Evolutionary conservation across 202 grass and related monocot genomes (phyloP).

Genomic region (Dendrocalamus latiflorus): DNA sequence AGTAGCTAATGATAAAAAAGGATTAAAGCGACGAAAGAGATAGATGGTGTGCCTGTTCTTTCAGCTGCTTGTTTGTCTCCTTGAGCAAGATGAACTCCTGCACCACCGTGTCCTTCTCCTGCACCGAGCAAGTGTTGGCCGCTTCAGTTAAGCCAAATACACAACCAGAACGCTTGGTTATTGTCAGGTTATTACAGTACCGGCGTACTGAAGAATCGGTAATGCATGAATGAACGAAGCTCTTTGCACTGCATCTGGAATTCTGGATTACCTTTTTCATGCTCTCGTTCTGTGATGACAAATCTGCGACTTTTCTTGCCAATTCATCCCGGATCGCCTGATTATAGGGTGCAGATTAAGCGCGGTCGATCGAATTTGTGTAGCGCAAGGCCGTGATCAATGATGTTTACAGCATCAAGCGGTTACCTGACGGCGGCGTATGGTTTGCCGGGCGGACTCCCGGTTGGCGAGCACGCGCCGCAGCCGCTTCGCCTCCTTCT

Average conservation of each 20-base stretch:
- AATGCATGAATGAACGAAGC: neutral
- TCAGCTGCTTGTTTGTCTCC: conserved; percentile 60
- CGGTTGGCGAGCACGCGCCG: conserved; percentile 77
- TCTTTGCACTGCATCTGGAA: neutral
- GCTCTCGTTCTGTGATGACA: conserved; percentile 66
- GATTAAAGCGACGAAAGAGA: conserved; percentile 11
- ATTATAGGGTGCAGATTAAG: neutral
- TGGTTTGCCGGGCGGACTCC: conserved; percentile 82
- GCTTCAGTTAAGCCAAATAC: neutral
- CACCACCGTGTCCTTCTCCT: conserved; percentile 75
- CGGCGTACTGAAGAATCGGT: no score
- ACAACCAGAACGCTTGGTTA: neutral
- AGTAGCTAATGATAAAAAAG: neutral
- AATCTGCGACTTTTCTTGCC: conserved; percentile 49
- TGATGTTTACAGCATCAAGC: no score
- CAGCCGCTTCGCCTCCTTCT: conserved; percentile 74
- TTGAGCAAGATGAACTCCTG: conserved; percentile 68
- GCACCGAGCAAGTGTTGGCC: neutral
- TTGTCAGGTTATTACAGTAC: no score
- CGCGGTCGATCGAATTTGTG: neutral
- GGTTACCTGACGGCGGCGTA: conserved; percentile 59
- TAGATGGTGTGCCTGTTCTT: no score
- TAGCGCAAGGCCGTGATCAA: neutral
- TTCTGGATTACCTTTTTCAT: conserved; percentile 67
- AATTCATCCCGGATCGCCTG: conserved; percentile 72